phyloP scores from a whole-genome alignment of 192 early-diverging fungal genomes.

The Coemansia erecta region DNA sequence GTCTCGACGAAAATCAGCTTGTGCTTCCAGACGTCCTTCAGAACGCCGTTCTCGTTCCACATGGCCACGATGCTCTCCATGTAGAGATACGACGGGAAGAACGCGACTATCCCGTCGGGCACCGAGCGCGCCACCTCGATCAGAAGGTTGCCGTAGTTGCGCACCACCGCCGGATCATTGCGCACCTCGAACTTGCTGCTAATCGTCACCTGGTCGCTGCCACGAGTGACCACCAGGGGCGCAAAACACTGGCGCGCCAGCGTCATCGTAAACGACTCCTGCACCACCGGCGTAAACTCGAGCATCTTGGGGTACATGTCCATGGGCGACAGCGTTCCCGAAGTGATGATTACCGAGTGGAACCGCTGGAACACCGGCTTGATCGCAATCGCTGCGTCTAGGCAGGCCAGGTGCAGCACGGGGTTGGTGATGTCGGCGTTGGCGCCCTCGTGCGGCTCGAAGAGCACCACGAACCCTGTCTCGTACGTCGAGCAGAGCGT shows the following conservation, averaged over 20 bases:
- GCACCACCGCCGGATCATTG: conserved; percentile 96
- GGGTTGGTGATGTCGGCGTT: conserved; percentile 91
- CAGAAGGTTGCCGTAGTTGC: conserved; percentile 97
- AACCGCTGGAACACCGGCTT: conserved; percentile 96
- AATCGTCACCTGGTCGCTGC: conserved; percentile 97
- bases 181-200: conserved; percentile 98
- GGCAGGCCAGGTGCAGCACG: conserved; percentile 86
- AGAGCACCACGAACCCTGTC: conserved; percentile 91
- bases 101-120: conserved; percentile 96
- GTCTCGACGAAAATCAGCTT: conserved; percentile 99
- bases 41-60: conserved; percentile 97
- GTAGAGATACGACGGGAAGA: conserved; percentile 98
- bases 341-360: conserved; percentile 95
- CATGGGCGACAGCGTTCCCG: conserved; percentile 98
- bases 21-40: conserved; percentile 92
- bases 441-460: conserved; percentile 97
- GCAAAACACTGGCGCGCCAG: conserved; percentile 92
- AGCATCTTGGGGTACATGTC: conserved; percentile 97
- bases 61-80: conserved; percentile 98
- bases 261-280: conserved; percentile 96
- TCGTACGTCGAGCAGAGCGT: conserved; percentile 96
- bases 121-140: conserved; percentile 91
- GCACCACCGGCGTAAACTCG: conserved; percentile 81
- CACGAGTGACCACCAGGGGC: conserved; percentile 94
- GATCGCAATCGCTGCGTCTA: conserved; percentile 96